These are phyloP conservation scores for Fusarium clavum DNA, from an alignment of 2,329 filamentous ascomycete species.

Conservation along the genomic window DNA sequence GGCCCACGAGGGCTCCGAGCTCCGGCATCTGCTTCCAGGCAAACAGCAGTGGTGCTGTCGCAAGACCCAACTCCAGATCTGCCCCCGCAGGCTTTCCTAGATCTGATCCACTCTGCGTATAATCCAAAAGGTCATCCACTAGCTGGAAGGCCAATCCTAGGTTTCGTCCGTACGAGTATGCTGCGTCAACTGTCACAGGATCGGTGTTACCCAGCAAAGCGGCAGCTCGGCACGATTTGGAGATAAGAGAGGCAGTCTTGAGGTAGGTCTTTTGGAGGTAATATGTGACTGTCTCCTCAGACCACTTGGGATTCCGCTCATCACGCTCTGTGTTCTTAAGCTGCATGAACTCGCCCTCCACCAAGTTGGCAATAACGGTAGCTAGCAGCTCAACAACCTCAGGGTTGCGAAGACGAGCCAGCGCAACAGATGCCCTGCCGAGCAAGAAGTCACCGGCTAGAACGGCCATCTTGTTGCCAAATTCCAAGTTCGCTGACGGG, in stretches of 20 bases:
- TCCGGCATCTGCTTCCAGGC: constrained; percentile 92
- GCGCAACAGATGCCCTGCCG: constrained; percentile 90
- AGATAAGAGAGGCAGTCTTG: constrained; percentile 95
- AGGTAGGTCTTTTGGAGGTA: constrained; percentile 99
- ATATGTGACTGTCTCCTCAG: constrained; percentile 88
- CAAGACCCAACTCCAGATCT: constrained; percentile 91
- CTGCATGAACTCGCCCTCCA: constrained; percentile 99
- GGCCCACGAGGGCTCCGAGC: constrained; percentile 86
- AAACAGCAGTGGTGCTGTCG: constrained; percentile 93
- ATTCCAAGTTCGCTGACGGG: constrained; percentile 91
- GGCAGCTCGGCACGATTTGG: constrained; percentile 92
- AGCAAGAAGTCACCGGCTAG: constrained; percentile 96
- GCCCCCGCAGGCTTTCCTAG: constrained; percentile 95
- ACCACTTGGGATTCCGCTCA: constrained; percentile 85
- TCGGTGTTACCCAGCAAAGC: constrained; percentile 85
- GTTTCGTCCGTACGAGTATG: constrained; percentile 93
- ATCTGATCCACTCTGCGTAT: constrained; percentile 85
- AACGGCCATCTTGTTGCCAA: constrained; percentile 99
- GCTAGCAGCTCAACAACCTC: constrained; percentile 95
- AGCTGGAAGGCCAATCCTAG: constrained; percentile 95
- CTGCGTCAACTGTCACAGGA: constrained; percentile 84
- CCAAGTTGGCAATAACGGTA: constrained; percentile 96
- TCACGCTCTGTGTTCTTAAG: constrained; percentile 94
- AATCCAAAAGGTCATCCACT: constrained; percentile 98
- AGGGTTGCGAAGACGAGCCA: constrained; percentile 89